Percentiles rank a stretch among this genome's conserved stretches.
phyloP scores from a whole-genome alignment of 805 yeast species.

The Candida caryicola region DNA sequence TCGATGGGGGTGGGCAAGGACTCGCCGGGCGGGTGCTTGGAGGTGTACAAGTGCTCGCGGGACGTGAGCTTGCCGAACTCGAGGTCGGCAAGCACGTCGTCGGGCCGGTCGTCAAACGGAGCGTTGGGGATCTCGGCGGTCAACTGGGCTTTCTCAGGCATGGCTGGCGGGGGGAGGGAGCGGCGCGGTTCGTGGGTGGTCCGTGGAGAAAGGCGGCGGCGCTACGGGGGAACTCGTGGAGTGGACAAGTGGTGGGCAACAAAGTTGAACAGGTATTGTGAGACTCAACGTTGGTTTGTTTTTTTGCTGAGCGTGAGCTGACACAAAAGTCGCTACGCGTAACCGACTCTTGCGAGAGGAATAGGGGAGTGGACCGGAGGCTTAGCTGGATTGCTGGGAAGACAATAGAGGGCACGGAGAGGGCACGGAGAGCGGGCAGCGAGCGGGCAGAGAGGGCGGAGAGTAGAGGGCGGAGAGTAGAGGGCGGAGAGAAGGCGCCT shows the following conservation, averaged over 20 bases:
- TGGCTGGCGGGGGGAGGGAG: neutral
- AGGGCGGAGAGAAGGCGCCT: too few relatives aligned
- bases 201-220: neutral
- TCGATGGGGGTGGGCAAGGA: slow-evolving; percentile 61
- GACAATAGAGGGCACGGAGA: too few relatives aligned
- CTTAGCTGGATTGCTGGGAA: too few relatives aligned
- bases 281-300: neutral
- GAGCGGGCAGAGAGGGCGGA: too few relatives aligned
- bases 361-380: too few relatives aligned
- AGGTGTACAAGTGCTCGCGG: slow-evolving; percentile 59
- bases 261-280: neutral
- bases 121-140: slow-evolving; percentile 35
- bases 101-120: slow-evolving; percentile 33
- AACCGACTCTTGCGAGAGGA: neutral
- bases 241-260: neutral
- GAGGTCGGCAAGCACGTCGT: slow-evolving; percentile 42
- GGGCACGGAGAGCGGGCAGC: too few relatives aligned
- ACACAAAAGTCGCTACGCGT: neutral
- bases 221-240: neutral
- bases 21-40: slow-evolving; percentile 53
- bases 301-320: neutral
- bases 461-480: too few relatives aligned
- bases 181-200: neutral
- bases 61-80: slow-evolving; percentile 76
- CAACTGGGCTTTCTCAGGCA: neutral